A percentile compares a stretch with the other conserved stretches of the same genome.
These are phyloP conservation scores for Cladophialophora bantiana DNA, from an alignment of 2,329 filamentous ascomycete species.

Conservation along the genomic window DNA sequence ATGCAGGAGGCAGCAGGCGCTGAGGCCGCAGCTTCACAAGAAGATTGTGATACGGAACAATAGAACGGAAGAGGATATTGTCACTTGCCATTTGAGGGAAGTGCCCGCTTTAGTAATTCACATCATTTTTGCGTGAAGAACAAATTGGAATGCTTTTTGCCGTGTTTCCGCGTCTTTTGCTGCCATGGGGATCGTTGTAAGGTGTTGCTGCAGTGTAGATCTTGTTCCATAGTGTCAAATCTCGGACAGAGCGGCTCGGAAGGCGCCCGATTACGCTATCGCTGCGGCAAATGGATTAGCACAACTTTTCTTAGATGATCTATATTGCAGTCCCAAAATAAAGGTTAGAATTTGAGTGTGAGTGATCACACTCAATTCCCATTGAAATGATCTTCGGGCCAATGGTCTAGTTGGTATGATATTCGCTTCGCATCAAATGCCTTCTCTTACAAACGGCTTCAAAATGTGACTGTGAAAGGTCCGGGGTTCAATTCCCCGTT, in stretches of 20 bases:
- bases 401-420: slow-evolving; percentile 51
- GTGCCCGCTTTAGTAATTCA: neutral
- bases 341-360: neutral
- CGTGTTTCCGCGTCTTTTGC: slow-evolving; percentile 8
- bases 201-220: neutral
- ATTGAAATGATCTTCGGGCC: slow-evolving; percentile 32
- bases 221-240: neutral
- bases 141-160: neutral
- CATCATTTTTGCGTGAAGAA: neutral
- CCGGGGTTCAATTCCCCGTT: slow-evolving; percentile 52
- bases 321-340: neutral
- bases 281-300: neutral
- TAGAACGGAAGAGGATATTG: neutral
- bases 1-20: neutral
- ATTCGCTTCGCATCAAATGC: slow-evolving; percentile 46
- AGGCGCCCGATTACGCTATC: neutral
- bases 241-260: slow-evolving; percentile 10
- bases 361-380: too few relatives aligned
- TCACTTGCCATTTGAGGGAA: neutral
- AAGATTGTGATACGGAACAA: neutral
- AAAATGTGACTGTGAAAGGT: slow-evolving; percentile 47
- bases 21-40: neutral
- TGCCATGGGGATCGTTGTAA: neutral
- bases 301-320: neutral
- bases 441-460: neutral